A percentile compares a stretch with the other conserved stretches of the same genome.
These are phyloP conservation scores for Neospermospora avenae DNA, from an alignment of 2,329 filamentous ascomycete species.

Conservation along the genomic window DNA sequence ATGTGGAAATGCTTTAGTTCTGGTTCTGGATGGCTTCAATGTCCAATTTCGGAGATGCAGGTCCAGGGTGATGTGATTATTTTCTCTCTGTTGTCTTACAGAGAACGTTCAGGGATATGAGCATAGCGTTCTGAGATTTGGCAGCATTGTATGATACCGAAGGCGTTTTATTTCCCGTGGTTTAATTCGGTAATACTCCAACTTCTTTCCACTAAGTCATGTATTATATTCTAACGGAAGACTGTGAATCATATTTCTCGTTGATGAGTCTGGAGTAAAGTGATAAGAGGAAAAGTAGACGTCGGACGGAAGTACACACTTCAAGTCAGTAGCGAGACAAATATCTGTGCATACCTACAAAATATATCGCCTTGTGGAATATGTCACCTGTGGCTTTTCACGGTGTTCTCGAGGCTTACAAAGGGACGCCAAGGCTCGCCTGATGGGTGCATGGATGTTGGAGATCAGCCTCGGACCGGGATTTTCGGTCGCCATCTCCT, in stretches of 20 bases:
- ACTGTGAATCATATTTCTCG: neutral
- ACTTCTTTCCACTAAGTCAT: neutral
- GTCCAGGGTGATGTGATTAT: slow-evolving; percentile 7
- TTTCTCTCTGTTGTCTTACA: slow-evolving; percentile 27
- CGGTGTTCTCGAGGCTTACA: neutral
- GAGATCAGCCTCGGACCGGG: slow-evolving; percentile 1
- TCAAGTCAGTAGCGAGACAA: too few relatives aligned
- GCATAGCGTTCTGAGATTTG: slow-evolving; percentile 34
- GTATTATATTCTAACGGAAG: neutral
- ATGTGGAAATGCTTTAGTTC: neutral
- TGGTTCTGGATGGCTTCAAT: neutral
- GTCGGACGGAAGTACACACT: too few relatives aligned
- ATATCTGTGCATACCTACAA: too few relatives aligned
- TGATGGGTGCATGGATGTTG: slow-evolving; percentile 3
- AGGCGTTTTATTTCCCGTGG: slow-evolving; percentile 11
- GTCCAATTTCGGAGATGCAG: neutral
- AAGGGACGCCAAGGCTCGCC: slow-evolving; percentile 7
- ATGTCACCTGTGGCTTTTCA: too few relatives aligned
- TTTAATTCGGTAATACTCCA: slow-evolving; percentile 19
- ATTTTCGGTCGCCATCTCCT: neutral
- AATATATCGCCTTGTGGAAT: too few relatives aligned
- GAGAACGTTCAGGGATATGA: slow-evolving; percentile 30
- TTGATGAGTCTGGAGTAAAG: neutral
- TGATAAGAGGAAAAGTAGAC: too few relatives aligned
- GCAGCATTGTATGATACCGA: slow-evolving; percentile 35